A percentile compares a stretch with the other conserved stretches of the same genome.
phyloP scores from a whole-genome alignment of 257 asterid species.

The Apocynum venetum region DNA sequence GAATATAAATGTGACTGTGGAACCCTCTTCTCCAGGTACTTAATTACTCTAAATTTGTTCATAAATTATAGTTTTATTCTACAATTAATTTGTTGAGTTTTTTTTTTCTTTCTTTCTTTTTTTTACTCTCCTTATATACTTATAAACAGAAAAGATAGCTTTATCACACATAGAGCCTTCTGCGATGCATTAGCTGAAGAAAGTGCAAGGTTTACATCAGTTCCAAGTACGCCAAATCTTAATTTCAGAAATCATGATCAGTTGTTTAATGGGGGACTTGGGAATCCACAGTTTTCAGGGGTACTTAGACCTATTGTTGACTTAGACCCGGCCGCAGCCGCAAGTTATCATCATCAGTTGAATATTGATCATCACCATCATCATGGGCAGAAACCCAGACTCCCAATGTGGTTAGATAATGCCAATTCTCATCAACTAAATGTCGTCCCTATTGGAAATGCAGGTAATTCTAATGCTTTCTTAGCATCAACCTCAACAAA shows the following conservation, averaged over 20 bases:
- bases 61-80: too few relatives aligned
- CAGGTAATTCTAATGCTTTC: slow-evolving; percentile 23
- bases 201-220: slow-evolving; percentile 55
- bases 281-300: slow-evolving; percentile 33
- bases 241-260: slow-evolving; percentile 50
- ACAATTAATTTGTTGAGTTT: background rate
- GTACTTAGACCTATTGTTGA: slow-evolving; percentile 40
- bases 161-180: slow-evolving; percentile 87
- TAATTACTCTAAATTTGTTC: too few relatives aligned
- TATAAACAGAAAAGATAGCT: slow-evolving; percentile 75
- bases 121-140: background rate
- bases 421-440: slow-evolving; percentile 8
- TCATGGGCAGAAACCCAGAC: slow-evolving; percentile 16
- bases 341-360: slow-evolving; percentile 11
- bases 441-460: slow-evolving; percentile 7
- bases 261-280: slow-evolving; percentile 28
- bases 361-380: background rate
- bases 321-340: slow-evolving; percentile 22
- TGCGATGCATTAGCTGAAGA: slow-evolving; percentile 90
- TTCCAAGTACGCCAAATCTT: slow-evolving; percentile 39
- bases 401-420: slow-evolving; percentile 31
- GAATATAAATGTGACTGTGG: slow-evolving; percentile 97
- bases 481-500: slow-evolving; percentile 39
- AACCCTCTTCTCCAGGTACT: slow-evolving; percentile 90
- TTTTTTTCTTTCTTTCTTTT: slow-evolving; percentile 4